Percentiles rank a stretch among this genome's conserved stretches.
These are phyloP conservation scores for Curvularia sp. DNA, from an alignment of 2,329 filamentous ascomycete genomes.

Conservation along the genomic window DNA sequence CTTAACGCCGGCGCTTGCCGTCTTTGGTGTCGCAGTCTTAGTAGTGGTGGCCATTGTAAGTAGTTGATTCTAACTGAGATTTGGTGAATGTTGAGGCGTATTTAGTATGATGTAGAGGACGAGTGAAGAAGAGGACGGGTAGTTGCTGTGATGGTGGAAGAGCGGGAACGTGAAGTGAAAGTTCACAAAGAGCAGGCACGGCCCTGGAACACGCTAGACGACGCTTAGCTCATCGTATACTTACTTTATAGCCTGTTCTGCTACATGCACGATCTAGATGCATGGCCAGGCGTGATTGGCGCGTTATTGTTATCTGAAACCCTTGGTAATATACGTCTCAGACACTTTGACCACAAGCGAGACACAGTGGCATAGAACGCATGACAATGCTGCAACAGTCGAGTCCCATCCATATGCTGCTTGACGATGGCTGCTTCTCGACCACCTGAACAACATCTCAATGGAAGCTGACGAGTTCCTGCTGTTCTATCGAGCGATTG, in stretches of 20 bases:
- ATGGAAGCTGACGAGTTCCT: neutral
- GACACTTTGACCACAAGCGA: conserved; percentile 13
- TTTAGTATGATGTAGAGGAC: neutral
- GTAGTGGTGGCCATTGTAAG: conserved; percentile 38
- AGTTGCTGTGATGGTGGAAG: conserved; percentile 9
- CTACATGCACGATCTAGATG: conserved; percentile 12
- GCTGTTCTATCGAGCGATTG: neutral
- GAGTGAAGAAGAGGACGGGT: neutral
- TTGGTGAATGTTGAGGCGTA: neutral
- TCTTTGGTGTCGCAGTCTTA: conserved; percentile 36
- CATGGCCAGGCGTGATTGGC: conserved; percentile 17
- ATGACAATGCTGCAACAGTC: conserved; percentile 3
- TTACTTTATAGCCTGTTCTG: conserved; percentile 17
- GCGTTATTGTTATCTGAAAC: conserved; percentile 21
- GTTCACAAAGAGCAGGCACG: conserved; percentile 24
- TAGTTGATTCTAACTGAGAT: conserved; percentile 1
- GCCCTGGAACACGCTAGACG: conserved; percentile 16
- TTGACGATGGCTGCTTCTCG: neutral
- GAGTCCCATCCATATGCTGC: neutral
- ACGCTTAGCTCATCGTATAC: conserved; percentile 10
- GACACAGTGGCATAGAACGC: conserved; percentile 4
- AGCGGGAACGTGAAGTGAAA: conserved; percentile 19
- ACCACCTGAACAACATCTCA: neutral
- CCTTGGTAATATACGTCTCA: conserved; percentile 15
- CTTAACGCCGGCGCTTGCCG: conserved; percentile 38